Evolutionary conservation across 805 yeast species (phyloP).

Genomic region (Cephaloascus fragrans): DNA sequence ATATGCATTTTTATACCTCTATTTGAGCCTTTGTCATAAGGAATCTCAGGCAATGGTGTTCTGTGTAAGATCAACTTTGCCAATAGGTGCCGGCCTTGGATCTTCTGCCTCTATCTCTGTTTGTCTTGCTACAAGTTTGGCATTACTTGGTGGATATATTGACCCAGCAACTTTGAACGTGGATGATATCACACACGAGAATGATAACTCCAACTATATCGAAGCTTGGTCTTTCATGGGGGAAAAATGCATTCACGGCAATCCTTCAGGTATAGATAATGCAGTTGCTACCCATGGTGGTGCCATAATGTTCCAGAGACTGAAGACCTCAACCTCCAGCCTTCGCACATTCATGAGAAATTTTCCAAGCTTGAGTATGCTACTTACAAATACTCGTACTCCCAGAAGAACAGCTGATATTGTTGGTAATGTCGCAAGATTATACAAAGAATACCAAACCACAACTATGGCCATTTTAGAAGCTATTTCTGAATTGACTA

Average conservation of each 20-base stretch:
- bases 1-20: slow-evolving; percentile 73
- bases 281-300: slow-evolving; percentile 96
- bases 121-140: slow-evolving; percentile 67
- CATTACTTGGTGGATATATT: slow-evolving; percentile 49
- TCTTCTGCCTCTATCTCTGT: slow-evolving; percentile 89
- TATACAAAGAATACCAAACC: slow-evolving; percentile 43
- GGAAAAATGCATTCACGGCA: slow-evolving; percentile 92
- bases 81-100: slow-evolving; percentile 96
- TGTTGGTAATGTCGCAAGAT: slow-evolving; percentile 63
- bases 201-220: slow-evolving; percentile 45
- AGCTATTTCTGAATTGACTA: slow-evolving; percentile 67
- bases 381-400: slow-evolving; percentile 78
- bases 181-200: slow-evolving; percentile 24
- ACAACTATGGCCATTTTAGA: slow-evolving; percentile 52
- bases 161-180: slow-evolving; percentile 20
- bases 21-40: slow-evolving; percentile 44
- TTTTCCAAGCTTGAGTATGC: slow-evolving; percentile 64
- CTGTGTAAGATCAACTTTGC: slow-evolving; percentile 72
- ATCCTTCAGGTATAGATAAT: slow-evolving; percentile 94
- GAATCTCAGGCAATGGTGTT: slow-evolving; percentile 43
- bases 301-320: slow-evolving; percentile 81
- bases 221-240: slow-evolving; percentile 89
- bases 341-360: slow-evolving; percentile 59
- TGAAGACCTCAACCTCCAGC: slow-evolving; percentile 43
- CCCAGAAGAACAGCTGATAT: slow-evolving; percentile 81